Evolutionary conservation across 768 basidiomycete genomes (phyloP).

Genomic region (Lactifluus hygrophoroides): DNA sequence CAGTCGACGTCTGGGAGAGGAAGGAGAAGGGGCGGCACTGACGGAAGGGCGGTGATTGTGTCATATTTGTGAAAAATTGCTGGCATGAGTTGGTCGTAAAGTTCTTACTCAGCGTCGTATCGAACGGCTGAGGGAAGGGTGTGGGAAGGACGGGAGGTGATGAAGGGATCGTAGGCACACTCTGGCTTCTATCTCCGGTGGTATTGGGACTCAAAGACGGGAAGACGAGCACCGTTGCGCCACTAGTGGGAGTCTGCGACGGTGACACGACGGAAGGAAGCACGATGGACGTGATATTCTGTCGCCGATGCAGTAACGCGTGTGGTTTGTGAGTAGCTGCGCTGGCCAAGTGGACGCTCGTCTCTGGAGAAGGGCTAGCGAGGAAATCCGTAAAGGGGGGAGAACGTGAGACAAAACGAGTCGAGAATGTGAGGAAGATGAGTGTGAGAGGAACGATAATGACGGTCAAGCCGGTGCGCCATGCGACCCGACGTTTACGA

Average conservation of each 20-base stretch:
- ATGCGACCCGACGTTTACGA: constrained; percentile 37
- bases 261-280: neutral
- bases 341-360: constrained; percentile 4
- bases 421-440: constrained; percentile 43
- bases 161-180: constrained; percentile 42
- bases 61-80: constrained; percentile 72
- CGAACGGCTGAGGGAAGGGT: constrained; percentile 74
- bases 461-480: constrained; percentile 42
- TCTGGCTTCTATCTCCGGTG: constrained; percentile 15
- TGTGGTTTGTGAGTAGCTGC: too few relatives aligned
- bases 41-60: constrained; percentile 48
- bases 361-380: constrained; percentile 23
- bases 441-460: constrained; percentile 49
- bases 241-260: neutral
- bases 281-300: neutral
- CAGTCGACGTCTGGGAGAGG: constrained; percentile 44
- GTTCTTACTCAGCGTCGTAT: constrained; percentile 51
- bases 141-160: constrained; percentile 49
- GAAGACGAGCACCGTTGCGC: neutral
- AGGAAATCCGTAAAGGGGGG: constrained; percentile 37
- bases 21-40: constrained; percentile 71
- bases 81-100: constrained; percentile 59
- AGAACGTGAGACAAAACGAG: constrained; percentile 44
- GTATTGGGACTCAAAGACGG: constrained; percentile 23
- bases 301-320: constrained; percentile 7